Evolutionary conservation across 352 stramenopile species (phyloP).

Genomic region (Globisporangium spinosum): DNA sequence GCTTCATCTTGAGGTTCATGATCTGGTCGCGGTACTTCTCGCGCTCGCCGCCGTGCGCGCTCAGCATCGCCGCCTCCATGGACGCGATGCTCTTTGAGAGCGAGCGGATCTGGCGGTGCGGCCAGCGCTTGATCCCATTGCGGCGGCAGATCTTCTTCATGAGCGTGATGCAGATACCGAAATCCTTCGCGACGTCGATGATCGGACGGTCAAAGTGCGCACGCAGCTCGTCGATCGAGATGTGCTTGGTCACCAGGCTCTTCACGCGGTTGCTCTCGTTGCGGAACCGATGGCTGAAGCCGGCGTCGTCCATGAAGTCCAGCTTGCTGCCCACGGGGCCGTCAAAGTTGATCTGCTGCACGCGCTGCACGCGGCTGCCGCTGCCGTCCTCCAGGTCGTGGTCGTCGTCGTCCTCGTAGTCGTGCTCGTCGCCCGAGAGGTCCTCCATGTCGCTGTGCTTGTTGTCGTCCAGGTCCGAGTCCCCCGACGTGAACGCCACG

Average conservation of each 20-base stretch:
- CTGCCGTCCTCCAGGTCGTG: constrained; percentile 17
- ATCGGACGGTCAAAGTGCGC: constrained; percentile 85
- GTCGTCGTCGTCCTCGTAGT: constrained; percentile 30
- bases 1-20: constrained; percentile 75
- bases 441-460: constrained; percentile 54
- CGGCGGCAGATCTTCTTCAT: constrained; percentile 82
- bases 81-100: constrained; percentile 85
- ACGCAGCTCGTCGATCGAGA: constrained; percentile 82
- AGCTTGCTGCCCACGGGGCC: constrained; percentile 65
- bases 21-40: constrained; percentile 88
- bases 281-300: constrained; percentile 70
- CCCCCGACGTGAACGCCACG: constrained; percentile 7
- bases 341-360: constrained; percentile 76
- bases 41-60: constrained; percentile 64
- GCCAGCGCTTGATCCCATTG: constrained; percentile 72
- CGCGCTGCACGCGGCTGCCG: constrained; percentile 40
- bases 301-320: constrained; percentile 69
- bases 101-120: constrained; percentile 69
- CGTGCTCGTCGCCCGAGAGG: constrained; percentile 28
- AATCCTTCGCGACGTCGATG: constrained; percentile 87
- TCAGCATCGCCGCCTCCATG: constrained; percentile 88
- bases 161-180: constrained; percentile 88
- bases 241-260: constrained; percentile 85
- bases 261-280: constrained; percentile 88
- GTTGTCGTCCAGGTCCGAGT: constrained; percentile 27